Conservation (phyloP, 441 rosid genomes). For the Capsella rubella region DNA sequence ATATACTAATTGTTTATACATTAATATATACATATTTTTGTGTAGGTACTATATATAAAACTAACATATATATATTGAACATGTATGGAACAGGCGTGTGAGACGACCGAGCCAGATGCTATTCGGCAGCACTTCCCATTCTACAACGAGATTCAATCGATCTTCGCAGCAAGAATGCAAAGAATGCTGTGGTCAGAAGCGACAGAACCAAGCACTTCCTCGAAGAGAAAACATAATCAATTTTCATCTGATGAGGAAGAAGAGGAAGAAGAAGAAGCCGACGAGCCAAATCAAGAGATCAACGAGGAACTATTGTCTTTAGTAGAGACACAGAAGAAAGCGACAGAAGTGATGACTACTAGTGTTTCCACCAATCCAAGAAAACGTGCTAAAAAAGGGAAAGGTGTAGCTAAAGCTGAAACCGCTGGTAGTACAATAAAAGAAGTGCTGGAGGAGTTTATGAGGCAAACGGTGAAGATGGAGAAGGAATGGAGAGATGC, state of each 20-base stretch:
- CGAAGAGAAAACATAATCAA: constrained; percentile 56
- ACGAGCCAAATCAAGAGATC: constrained; percentile 43
- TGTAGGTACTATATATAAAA: background rate
- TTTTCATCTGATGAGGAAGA: constrained; percentile 83
- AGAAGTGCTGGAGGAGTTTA: constrained; percentile 73
- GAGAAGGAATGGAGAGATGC: constrained; percentile 91
- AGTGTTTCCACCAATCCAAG: constrained; percentile 33
- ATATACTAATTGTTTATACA: constrained; percentile 8
- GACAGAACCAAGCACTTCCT: constrained; percentile 67
- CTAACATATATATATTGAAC: background rate
- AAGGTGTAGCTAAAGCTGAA: constrained; percentile 33
- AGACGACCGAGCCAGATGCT: constrained; percentile 77
- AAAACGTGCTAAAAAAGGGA: constrained; percentile 64
- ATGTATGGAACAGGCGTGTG: constrained; percentile 64
- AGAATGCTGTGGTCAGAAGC: constrained; percentile 82
- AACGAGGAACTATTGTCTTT: constrained; percentile 38
- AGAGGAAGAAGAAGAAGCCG: constrained; percentile 67
- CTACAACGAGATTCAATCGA: constrained; percentile 75
- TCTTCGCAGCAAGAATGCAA: constrained; percentile 72
- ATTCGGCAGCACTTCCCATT: constrained; percentile 84
- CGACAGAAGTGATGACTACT: constrained; percentile 26
- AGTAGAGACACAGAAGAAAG: constrained; percentile 39
- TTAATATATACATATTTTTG: background rate
- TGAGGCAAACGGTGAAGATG: constrained; percentile 80
- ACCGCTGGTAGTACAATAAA: constrained; percentile 45